Evolutionary conservation across 352 stramenopile genomes (phyloP), one percentile per base, ranked within the genome.

Genomic region (Pythium insidiosum): DNA sequence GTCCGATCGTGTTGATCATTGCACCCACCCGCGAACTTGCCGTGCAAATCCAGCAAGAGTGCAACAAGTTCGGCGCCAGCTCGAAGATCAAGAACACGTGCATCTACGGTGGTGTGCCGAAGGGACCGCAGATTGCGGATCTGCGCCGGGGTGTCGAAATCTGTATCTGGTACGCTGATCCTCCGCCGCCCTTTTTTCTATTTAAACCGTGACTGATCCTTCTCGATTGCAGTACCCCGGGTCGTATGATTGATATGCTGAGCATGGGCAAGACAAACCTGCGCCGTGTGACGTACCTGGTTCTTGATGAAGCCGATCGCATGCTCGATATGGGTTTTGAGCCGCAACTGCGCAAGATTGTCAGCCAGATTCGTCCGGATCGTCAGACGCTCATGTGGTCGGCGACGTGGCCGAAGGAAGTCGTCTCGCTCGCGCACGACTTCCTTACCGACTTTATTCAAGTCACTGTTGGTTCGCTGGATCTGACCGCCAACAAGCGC

Each of bases 11-110:
- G 9, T 73, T 99, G 26, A 89, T 99, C 5, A 87, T 99, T 39
- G 96, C 97, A 11, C 96, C 97, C 18, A 99, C 97, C 22, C 90
- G 97, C 56, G 97, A 99, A 67, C 85, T 99, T 28, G 97, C 96
- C 16, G 79, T 98, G 25, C 97, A 99, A 74, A 99, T 99, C 66
- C 97, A 99, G 57, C 80, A 97, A 50, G 96, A 99, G 64, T 98
- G 91, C 52, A 96, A 98, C 76, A 99, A 99, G 62, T 99, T 99
- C 63, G 96, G 95, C 26, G 61, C 67, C 2, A 97, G 83, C 25
- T 98, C 85, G 11, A 96, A 97, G 58, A 98, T 99, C 63, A 99
- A 99, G 61, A 99, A 98, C 65, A 99, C 96, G 34, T 98, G 96
- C 53, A 88, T 99, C 13, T 99, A 99, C 61, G 97, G 96, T 42